Evolutionary conservation across 208 protist genomes (phyloP).

Genomic region (Acanthamoeba lenticulata): DNA sequence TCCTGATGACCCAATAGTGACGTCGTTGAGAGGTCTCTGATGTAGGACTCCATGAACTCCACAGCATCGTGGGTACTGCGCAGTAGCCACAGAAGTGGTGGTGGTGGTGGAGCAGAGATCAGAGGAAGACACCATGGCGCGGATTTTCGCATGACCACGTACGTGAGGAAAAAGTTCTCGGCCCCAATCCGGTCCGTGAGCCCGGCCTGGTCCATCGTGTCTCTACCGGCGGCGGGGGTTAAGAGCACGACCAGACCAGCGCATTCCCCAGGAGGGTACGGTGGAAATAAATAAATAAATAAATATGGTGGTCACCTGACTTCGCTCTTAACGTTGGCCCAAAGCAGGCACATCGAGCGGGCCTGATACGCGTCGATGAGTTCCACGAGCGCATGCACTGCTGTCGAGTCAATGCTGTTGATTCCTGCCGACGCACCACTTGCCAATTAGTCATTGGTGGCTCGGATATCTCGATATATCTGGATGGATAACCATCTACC

Average conservation of each 20-base stretch:
- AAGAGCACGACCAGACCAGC: too few species aligned
- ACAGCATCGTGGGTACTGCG: constrained; percentile 35
- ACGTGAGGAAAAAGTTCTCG: too few species aligned
- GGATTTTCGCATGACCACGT: not conserved
- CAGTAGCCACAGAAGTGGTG: not conserved
- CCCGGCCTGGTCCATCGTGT: not conserved
- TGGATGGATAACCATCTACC: not conserved
- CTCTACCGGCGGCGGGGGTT: not conserved
- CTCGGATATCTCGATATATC: too few species aligned
- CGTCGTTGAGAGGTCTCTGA: not conserved
- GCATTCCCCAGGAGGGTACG: too few species aligned
- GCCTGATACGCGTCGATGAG: not conserved
- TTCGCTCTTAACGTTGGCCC: not conserved
- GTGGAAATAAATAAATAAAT: too few species aligned
- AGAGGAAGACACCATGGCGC: not conserved
- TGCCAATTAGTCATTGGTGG: not conserved
- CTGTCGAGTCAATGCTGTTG: not conserved
- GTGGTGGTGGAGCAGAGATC: not conserved
- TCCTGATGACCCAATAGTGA: too few species aligned
- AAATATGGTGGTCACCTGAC: too few species aligned
- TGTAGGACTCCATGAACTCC: not conserved
- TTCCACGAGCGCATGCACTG: not conserved
- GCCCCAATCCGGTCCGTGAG: not conserved
- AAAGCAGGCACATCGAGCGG: not conserved
- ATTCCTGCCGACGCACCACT: not conserved